Evolutionary conservation across 495 filamentous ascomycete species (phyloP).

Genomic region (Schizothecium vesticola): DNA sequence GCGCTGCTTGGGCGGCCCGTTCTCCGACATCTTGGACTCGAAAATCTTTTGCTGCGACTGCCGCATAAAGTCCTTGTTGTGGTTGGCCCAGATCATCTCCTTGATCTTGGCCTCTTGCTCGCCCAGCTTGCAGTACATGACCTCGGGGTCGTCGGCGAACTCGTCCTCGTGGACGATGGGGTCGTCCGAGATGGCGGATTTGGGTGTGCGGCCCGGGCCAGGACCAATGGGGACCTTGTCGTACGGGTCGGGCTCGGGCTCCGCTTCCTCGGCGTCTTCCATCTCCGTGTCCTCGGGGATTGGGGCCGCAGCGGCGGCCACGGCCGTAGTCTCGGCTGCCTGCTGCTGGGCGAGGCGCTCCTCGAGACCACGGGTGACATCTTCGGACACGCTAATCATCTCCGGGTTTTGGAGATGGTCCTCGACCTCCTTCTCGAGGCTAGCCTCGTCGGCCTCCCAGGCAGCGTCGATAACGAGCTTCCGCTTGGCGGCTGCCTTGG

Average conservation of each 20-base stretch:
- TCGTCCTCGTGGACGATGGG: slow-evolving; percentile 65
- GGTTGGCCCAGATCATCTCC: slow-evolving; percentile 86
- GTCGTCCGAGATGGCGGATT: slow-evolving; percentile 33
- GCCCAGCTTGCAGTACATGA: slow-evolving; percentile 66
- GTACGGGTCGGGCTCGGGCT: background rate
- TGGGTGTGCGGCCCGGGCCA: background rate
- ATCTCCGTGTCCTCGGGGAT: background rate
- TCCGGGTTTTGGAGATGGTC: slow-evolving; percentile 41
- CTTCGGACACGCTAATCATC: slow-evolving; percentile 36
- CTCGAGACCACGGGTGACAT: slow-evolving; percentile 27
- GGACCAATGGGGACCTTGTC: background rate
- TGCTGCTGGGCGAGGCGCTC: slow-evolving; percentile 21
- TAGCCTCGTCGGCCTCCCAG: slow-evolving; percentile 45
- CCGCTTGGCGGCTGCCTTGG: slow-evolving; percentile 15
- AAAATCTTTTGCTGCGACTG: slow-evolving; percentile 72
- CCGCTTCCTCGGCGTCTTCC: background rate
- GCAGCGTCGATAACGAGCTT: slow-evolving; percentile 36
- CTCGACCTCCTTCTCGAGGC: slow-evolving; percentile 48
- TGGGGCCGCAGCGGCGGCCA: background rate
- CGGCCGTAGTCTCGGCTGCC: background rate
- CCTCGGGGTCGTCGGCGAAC: slow-evolving; percentile 83
- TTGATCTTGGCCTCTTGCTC: slow-evolving; percentile 68
- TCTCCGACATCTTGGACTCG: slow-evolving; percentile 55
- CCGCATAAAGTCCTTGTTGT: slow-evolving; percentile 86
- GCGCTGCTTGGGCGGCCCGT: slow-evolving; percentile 44